Base-by-base conservation (phyloP, 192 early-diverging fungal species). In the Coemansia asiatica region DNA sequence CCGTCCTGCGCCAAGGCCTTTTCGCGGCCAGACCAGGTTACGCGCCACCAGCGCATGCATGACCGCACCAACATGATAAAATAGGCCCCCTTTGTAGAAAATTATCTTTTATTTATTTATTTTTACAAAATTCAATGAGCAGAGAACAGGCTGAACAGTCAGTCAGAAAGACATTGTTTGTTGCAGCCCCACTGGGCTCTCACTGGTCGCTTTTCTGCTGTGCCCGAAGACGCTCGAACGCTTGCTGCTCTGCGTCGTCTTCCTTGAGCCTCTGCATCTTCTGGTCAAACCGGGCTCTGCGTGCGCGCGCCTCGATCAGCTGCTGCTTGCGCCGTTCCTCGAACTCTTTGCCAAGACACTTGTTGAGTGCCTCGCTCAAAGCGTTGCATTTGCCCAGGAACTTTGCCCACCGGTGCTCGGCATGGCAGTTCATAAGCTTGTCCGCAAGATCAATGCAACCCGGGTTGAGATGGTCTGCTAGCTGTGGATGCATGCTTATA, bases 1-100 rank as follows among this genome's bases (percentile, higher is more conserved):
- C 74, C 82, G 27, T 87, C 84, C 28, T 92, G 91, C 58, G 87
- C 84, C 21, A 91, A 90, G 63, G 79, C 83, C 31, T 92, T 92
- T 57, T 88, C 89, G 27, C 82, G 89, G 19, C 88, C 87, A 0
- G 91, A 91, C 76, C 87, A 87, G 47, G 76, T 92, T 16, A 74
- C 86, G 15, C 85, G 86, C 26, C 91, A 92, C 66, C 82, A 69
- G 69, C 76, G 76, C 60, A 79, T 75, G 68, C 81, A 83, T 47
- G 48, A 16, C 40, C 21, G 64, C 44, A 19, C 18, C 36, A 22
- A 35, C 21, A 48, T 36, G 25, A 47, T 56, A 33, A 33, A 28
- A 18, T 16, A 44, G 16, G 31, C 31, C 3, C 8, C 31, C 31
- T 33, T n/a, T n/a, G n/a, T n/a, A n/a, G n/a, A n/a, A n/a, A n/a